Evolutionary conservation across 257 asterid genomes (phyloP).

Genomic region (Solanum pennellii): DNA sequence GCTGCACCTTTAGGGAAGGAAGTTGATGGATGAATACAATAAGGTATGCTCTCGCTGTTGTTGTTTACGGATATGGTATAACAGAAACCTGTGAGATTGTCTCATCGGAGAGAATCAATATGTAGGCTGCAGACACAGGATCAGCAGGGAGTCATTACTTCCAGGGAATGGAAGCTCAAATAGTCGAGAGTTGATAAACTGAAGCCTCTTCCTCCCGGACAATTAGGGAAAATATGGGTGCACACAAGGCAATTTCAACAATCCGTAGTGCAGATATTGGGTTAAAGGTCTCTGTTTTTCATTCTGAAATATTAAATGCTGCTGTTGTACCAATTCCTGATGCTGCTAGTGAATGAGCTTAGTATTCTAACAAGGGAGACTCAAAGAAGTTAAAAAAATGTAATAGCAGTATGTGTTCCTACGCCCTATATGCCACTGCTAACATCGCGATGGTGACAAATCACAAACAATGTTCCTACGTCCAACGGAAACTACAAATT

Average conservation of each 20-base stretch:
- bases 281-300: conserved; percentile 78
- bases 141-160: conserved; percentile 58
- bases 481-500: conserved; percentile 37
- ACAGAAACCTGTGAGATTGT: conserved; percentile 22
- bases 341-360: not conserved
- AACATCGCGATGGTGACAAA: conserved; percentile 46
- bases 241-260: conserved; percentile 65
- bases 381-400: not conserved
- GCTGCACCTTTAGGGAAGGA: conserved; percentile 34
- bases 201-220: conserved; percentile 68
- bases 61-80: conserved; percentile 26
- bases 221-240: conserved; percentile 85
- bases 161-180: conserved; percentile 71
- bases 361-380: not conserved
- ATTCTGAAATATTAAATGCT: conserved; percentile 76
- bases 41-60: conserved; percentile 13
- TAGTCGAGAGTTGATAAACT: conserved; percentile 48
- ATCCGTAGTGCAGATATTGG: conserved; percentile 64
- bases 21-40: conserved; percentile 14
- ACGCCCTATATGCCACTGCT: not conserved
- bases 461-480: conserved; percentile 58
- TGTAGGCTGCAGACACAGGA: conserved; percentile 53
- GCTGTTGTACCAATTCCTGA: conserved; percentile 89
- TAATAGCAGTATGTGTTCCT: not conserved
- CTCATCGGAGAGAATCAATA: conserved; percentile 8